Conservation (phyloP, 352 stramenopile species). For the Chrysophaeum taylorii region DNA sequence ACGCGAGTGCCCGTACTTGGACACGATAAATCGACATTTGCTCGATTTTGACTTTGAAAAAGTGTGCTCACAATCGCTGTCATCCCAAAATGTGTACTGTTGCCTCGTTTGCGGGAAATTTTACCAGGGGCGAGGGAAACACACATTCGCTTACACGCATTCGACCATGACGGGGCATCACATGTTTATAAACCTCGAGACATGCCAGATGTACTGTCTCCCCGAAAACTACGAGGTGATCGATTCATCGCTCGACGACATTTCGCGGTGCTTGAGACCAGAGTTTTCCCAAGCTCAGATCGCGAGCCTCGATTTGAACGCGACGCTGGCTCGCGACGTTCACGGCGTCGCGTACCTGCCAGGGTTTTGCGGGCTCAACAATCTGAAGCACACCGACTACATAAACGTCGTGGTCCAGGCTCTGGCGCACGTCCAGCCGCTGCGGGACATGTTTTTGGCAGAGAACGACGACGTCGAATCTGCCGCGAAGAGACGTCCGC, state of each 20-base stretch:
- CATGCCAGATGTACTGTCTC: conserved; percentile 86
- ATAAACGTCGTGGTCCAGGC: conserved; percentile 92
- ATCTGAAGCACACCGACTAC: conserved; percentile 93
- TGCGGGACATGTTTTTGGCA: conserved; percentile 89
- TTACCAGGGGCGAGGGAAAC: conserved; percentile 82
- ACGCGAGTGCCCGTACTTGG: conserved; percentile 91
- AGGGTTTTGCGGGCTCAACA: conserved; percentile 94
- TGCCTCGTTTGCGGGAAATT: conserved; percentile 98
- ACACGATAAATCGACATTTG: conserved; percentile 92
- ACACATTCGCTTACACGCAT: conserved; percentile 73
- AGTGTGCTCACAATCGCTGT: conserved; percentile 30
- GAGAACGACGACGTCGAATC: conserved; percentile 29
- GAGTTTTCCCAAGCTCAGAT: conserved; percentile 70
- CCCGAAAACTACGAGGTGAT: conserved; percentile 97
- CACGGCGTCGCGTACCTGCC: conserved; percentile 92
- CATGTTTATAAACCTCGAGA: conserved; percentile 70
- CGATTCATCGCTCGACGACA: conserved; percentile 84
- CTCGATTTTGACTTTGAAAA: conserved; percentile 99
- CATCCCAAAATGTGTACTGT: conserved; percentile 74
- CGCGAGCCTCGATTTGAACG: conserved; percentile 72
- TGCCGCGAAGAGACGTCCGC: conserved; percentile 53
- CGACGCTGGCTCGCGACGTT: conserved; percentile 76
- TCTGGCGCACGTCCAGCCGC: conserved; percentile 80
- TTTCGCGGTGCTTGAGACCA: conserved; percentile 82
- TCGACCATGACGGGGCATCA: conserved; percentile 68